Evolutionary conservation across 2,329 filamentous ascomycete species (phyloP).

Genomic region (Teratosphaeria gauchensis): DNA sequence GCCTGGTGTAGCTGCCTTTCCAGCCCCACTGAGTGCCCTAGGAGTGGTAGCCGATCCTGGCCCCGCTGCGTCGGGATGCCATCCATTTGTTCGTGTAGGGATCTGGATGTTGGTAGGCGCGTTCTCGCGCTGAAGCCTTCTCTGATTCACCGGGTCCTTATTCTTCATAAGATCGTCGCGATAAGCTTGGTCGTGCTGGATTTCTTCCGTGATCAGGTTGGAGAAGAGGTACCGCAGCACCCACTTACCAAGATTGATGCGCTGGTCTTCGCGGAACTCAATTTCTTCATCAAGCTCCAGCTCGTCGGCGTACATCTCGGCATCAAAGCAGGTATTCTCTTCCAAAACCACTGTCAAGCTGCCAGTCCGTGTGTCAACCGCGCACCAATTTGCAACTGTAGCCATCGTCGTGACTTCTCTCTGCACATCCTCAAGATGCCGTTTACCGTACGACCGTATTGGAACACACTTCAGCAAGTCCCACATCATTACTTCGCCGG

Average conservation of each 20-base stretch:
- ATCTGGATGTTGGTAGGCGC: constrained; percentile 54
- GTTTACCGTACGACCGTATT: constrained; percentile 86
- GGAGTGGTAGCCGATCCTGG: constrained; percentile 47
- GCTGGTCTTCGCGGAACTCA: constrained; percentile 84
- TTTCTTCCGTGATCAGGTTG: constrained; percentile 80
- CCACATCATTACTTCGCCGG: constrained; percentile 90
- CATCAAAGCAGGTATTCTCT: constrained; percentile 93
- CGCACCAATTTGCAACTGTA: constrained; percentile 91
- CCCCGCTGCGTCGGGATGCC: constrained; percentile 29
- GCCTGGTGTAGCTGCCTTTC: constrained; percentile 59
- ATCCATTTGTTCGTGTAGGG: constrained; percentile 35
- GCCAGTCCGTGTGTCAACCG: constrained; percentile 85
- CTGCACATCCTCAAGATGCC: constrained; percentile 85
- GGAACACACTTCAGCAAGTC: constrained; percentile 83
- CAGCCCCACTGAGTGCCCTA: constrained; percentile 51
- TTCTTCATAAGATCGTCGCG: constrained; percentile 57
- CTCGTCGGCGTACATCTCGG: constrained; percentile 94
- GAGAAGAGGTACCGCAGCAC: constrained; percentile 85
- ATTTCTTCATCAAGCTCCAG: constrained; percentile 61
- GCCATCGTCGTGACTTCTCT: constrained; percentile 78
- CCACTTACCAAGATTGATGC: constrained; percentile 97
- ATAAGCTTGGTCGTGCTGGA: constrained; percentile 66
- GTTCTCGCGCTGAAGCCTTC: constrained; percentile 45
- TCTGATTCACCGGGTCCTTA: constrained; percentile 46
- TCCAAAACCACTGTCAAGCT: constrained; percentile 85